These are phyloP conservation scores for Solanum hybrid DNA, from an alignment of 305 asterid genomes.

Conservation along the genomic window DNA sequence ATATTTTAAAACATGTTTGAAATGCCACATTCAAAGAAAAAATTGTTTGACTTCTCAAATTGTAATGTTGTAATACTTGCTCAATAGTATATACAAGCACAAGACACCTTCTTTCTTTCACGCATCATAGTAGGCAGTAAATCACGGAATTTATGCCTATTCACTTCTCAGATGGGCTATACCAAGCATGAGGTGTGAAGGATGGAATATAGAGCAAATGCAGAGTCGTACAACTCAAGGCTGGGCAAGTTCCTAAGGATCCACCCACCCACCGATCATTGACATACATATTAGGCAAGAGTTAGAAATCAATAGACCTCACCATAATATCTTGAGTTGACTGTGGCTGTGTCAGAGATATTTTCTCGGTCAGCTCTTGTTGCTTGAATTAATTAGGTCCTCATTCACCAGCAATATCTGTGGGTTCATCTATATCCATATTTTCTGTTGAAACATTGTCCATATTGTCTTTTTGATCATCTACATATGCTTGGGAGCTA, in stretches of 20 bases:
- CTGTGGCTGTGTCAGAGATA: not conserved
- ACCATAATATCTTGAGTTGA: not conserved
- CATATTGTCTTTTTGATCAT: conserved; percentile 30
- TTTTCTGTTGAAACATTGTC: conserved; percentile 27
- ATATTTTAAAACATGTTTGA: not conserved
- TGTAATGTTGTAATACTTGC: not conserved
- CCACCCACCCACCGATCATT: not conserved
- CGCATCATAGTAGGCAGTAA: not conserved
- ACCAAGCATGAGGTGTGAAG: not conserved
- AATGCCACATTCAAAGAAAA: not conserved
- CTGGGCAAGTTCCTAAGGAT: not conserved
- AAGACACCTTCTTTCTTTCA: not conserved
- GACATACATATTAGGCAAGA: not conserved
- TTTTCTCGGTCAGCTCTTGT: not conserved
- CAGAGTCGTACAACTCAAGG: not conserved
- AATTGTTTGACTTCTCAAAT: not conserved
- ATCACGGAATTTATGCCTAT: not conserved
- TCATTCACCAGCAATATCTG: conserved; percentile 17
- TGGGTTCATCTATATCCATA: conserved; percentile 27
- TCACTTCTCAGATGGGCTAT: not conserved
- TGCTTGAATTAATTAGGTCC: not conserved
- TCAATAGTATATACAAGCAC: not conserved
- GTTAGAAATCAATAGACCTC: not conserved
- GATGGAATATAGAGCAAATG: not conserved
- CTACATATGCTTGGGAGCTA: conserved; percentile 82